These are phyloP conservation scores for Thecaphora frezii DNA, from an alignment of 1,284 basidiomycete genomes.

Conservation along the genomic window DNA sequence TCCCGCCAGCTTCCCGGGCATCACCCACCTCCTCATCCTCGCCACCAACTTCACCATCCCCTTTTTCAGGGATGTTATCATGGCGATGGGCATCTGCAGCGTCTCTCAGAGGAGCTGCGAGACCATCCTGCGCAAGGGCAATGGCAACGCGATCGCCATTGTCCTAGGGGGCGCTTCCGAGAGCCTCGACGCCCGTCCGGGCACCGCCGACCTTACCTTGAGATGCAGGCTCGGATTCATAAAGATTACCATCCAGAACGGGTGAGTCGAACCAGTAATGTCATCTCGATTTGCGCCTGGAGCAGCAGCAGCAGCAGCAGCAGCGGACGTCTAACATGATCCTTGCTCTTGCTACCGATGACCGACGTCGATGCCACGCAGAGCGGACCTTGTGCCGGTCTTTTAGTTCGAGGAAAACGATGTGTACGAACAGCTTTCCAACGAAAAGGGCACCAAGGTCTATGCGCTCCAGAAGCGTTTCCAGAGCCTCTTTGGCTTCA, in stretches of 20 bases:
- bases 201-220: slow-evolving; percentile 89
- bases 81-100: slow-evolving; percentile 77
- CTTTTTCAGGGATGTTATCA: slow-evolving; percentile 85
- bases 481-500: slow-evolving; percentile 79
- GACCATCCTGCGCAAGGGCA: slow-evolving; percentile 70
- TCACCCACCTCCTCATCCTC: slow-evolving; percentile 87
- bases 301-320: no score
- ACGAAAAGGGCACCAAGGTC: slow-evolving; percentile 85
- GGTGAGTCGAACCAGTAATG: slow-evolving; percentile 65
- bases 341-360: no score
- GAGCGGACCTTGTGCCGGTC: slow-evolving; percentile 49
- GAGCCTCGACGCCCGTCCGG: slow-evolving; percentile 86
- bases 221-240: slow-evolving; percentile 80
- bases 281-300: slow-evolving; percentile 1
- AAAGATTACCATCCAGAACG: slow-evolving; percentile 90
- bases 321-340: no score
- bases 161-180: slow-evolving; percentile 96
- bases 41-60: slow-evolving; percentile 83
- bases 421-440: slow-evolving; percentile 95
- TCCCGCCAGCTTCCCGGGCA: slow-evolving; percentile 83
- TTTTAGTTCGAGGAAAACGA: slow-evolving; percentile 92
- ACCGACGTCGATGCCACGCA: neutral
- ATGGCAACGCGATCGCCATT: slow-evolving; percentile 76
- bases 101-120: slow-evolving; percentile 88
- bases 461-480: slow-evolving; percentile 62